These are phyloP conservation scores for Thalassiosira mediterranea DNA, from an alignment of 352 stramenopile species.

Conservation along the genomic window DNA sequence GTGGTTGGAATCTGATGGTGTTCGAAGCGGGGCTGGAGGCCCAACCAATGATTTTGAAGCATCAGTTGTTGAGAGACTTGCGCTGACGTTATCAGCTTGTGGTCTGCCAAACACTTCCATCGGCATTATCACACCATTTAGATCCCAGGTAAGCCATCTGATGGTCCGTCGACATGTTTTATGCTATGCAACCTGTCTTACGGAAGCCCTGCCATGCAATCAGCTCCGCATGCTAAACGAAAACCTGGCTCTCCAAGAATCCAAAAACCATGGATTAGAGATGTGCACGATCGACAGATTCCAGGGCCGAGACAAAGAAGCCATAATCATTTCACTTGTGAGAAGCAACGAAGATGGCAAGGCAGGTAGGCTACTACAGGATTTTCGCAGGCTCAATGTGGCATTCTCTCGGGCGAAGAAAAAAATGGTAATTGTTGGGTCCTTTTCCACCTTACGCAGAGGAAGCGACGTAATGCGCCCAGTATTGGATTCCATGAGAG, in stretches of 20 bases:
- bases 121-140: conserved; percentile 92
- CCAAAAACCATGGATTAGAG: conserved; percentile 73
- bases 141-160: conserved; percentile 87
- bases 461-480: conserved; percentile 68
- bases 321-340: conserved; percentile 86
- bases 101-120: conserved; percentile 58
- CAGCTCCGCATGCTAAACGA: conserved; percentile 71
- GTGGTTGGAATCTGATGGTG: conserved; percentile 44
- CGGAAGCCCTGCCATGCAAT: background rate
- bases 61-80: conserved; percentile 56
- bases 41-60: conserved; percentile 73
- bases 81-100: conserved; percentile 53
- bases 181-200: background rate
- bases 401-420: conserved; percentile 86
- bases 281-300: conserved; percentile 86
- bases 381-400: conserved; percentile 87
- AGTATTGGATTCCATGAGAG: conserved; percentile 53
- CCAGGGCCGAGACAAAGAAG: conserved; percentile 85
- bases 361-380: conserved; percentile 82
- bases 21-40: conserved; percentile 33
- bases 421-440: conserved; percentile 87
- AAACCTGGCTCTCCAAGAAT: conserved; percentile 37
- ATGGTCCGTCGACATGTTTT: background rate
- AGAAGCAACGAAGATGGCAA: conserved; percentile 82
- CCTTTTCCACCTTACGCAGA: conserved; percentile 65